Conservation (phyloP, 495 filamentous ascomycete species). For the Neurospora tetrasperma region DNA sequence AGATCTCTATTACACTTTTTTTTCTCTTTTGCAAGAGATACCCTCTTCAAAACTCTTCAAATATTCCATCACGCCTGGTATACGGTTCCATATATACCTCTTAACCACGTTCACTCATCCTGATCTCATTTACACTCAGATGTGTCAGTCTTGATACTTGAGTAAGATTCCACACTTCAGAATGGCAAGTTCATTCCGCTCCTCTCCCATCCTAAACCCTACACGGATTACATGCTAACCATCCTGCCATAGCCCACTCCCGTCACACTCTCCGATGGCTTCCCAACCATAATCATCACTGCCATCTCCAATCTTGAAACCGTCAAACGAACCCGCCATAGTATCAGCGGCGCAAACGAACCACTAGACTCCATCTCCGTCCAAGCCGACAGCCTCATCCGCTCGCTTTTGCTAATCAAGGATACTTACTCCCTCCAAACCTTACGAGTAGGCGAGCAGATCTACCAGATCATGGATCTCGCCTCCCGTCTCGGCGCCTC, state of each 20-base stretch:
- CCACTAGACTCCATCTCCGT: slow-evolving; percentile 3
- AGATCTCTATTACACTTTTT: not conserved
- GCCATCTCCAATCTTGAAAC: slow-evolving; percentile 4
- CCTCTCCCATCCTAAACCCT: not conserved
- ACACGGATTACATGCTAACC: not conserved
- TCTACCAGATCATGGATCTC: slow-evolving; percentile 1
- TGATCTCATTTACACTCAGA: not conserved
- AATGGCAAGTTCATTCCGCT: not conserved
- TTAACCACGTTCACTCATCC: not conserved
- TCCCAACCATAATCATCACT: slow-evolving; percentile 1
- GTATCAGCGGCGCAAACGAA: slow-evolving; percentile 4
- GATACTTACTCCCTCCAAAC: slow-evolving; percentile 4
- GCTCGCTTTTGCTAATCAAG: not conserved
- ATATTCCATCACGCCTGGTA: not conserved
- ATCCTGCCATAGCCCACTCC: not conserved
- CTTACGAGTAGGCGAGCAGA: not conserved
- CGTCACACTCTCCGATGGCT: slow-evolving; percentile 1
- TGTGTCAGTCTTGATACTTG: not conserved
- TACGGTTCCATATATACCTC: not conserved
- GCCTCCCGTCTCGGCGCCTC: not conserved
- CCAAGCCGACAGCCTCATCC: slow-evolving; percentile 5
- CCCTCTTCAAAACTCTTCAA: no score
- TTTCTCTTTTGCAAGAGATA: not conserved
- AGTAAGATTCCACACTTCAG: not conserved
- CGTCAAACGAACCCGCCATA: slow-evolving; percentile 3